phyloP scores from a whole-genome alignment of 495 filamentous ascomycete species.

The Talaromyces ruber region DNA sequence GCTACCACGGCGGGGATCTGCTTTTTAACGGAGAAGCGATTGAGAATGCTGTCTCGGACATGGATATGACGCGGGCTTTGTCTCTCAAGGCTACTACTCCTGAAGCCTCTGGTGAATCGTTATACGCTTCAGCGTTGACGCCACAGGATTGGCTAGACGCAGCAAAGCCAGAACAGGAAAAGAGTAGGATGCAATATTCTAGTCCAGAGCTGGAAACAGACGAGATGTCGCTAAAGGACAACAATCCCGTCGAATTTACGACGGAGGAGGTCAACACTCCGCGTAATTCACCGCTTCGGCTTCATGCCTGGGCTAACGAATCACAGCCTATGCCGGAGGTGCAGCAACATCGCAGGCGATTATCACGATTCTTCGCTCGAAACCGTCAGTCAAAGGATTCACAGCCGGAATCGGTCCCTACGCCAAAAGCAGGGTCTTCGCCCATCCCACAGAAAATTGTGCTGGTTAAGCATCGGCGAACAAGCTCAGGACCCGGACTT shows the following conservation, averaged over 20 bases:
- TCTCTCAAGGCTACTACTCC: constrained; percentile 9
- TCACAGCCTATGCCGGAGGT: constrained; percentile 14
- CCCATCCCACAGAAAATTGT: constrained; percentile 28
- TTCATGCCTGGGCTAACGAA: constrained; percentile 13
- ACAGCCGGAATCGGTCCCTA: constrained; percentile 15
- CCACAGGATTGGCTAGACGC: constrained; percentile 39
- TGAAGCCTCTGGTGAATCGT: constrained; percentile 2
- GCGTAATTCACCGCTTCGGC: constrained; percentile 25
- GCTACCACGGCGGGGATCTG: constrained; percentile 13
- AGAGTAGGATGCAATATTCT: not conserved
- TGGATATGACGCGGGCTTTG: constrained; percentile 13
- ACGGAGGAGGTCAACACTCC: not conserved
- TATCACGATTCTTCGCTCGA: constrained; percentile 29
- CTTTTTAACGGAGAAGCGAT: constrained; percentile 14
- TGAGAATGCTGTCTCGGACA: constrained; percentile 14
- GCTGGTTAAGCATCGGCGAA: constrained; percentile 10
- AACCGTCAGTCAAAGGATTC: constrained; percentile 22
- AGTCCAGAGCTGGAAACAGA: not conserved
- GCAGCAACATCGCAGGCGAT: constrained; percentile 20
- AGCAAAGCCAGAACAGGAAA: not conserved
- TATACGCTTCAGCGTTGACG: constrained; percentile 24
- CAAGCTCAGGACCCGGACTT: constrained; percentile 6
- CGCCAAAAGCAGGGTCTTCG: constrained; percentile 27
- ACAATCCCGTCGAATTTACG: not conserved
- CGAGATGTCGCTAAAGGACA: not conserved